phyloP scores from a whole-genome alignment of 108 stramenopile species.

The Skeletonema menzelii region DNA sequence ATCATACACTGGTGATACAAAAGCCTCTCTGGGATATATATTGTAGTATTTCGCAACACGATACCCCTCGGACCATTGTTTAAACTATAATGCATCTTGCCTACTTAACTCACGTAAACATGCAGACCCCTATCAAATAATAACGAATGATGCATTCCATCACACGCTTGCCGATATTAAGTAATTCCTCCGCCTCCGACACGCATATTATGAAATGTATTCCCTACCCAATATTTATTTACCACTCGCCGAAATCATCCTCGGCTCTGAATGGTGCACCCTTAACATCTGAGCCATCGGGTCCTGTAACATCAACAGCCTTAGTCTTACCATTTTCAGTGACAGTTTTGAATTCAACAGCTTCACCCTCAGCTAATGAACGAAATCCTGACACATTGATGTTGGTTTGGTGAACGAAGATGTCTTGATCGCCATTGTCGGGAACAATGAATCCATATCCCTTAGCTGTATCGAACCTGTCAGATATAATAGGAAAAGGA shows the following conservation, averaged over 20 bases:
- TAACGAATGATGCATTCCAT: background rate
- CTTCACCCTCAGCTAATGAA: constrained; percentile 55
- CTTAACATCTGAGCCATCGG: constrained; percentile 82
- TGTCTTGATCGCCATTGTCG: constrained; percentile 60
- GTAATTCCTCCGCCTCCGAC: background rate
- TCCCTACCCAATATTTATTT: background rate
- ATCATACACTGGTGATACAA: constrained; percentile 21
- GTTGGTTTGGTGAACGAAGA: constrained; percentile 74
- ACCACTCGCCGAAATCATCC: constrained; percentile 40
- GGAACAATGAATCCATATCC: constrained; percentile 80
- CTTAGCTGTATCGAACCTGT: constrained; percentile 57
- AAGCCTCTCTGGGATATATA: background rate
- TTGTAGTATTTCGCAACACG: background rate
- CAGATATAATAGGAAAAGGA: background rate
- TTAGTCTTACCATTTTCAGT: constrained; percentile 24
- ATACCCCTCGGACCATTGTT: background rate
- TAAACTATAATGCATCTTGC: background rate
- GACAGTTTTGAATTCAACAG: constrained; percentile 1
- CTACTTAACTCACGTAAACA: background rate
- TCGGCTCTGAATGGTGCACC: constrained; percentile 56
- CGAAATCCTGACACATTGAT: constrained; percentile 73
- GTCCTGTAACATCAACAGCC: constrained; percentile 89
- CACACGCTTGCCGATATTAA: background rate
- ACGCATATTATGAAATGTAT: background rate
- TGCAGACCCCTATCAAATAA: background rate